Evolutionary conservation across 192 early-diverging fungal species (phyloP).

Genomic region (Entomortierella chlamydospora): DNA sequence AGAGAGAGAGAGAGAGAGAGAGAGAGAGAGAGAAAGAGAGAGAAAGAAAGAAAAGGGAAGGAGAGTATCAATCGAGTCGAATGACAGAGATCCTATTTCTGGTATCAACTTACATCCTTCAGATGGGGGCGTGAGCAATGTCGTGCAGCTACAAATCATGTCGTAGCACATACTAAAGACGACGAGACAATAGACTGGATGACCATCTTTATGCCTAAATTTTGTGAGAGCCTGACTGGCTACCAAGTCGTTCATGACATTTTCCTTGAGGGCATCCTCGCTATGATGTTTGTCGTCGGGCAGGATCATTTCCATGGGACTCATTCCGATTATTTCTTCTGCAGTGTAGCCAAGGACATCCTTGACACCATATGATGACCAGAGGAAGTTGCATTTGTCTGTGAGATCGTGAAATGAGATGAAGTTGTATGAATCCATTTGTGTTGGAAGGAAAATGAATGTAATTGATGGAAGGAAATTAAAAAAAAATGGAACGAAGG

Average conservation of each 20-base stretch:
- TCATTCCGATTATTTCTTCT: slow-evolving; percentile 51
- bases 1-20: too few relatives aligned
- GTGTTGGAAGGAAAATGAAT: background rate
- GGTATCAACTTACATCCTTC: slow-evolving; percentile 3
- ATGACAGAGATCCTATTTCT: background rate
- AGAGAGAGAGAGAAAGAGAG: too few relatives aligned
- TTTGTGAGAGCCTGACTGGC: slow-evolving; percentile 40
- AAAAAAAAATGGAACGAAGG: too few relatives aligned
- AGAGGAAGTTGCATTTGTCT: slow-evolving; percentile 20
- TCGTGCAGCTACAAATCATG: slow-evolving; percentile 9
- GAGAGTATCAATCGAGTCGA: too few relatives aligned
- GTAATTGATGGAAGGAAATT: too few relatives aligned
- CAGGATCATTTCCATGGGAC: slow-evolving; percentile 39
- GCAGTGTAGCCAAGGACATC: slow-evolving; percentile 57
- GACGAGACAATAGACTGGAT: background rate
- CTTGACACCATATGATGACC: slow-evolving; percentile 36
- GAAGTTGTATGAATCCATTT: slow-evolving; percentile 16
- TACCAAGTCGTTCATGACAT: slow-evolving; percentile 46
- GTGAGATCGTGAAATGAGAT: slow-evolving; percentile 60
- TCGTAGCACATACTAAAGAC: slow-evolving; percentile 20
- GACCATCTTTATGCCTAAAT: slow-evolving; percentile 37
- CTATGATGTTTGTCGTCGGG: slow-evolving; percentile 31
- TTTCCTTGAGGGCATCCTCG: slow-evolving; percentile 26
- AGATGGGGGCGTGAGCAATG: background rate
- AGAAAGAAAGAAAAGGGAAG: too few relatives aligned